phyloP scores from a whole-genome alignment of 2,329 filamentous ascomycete species.

The Xylariaceae sp. region DNA sequence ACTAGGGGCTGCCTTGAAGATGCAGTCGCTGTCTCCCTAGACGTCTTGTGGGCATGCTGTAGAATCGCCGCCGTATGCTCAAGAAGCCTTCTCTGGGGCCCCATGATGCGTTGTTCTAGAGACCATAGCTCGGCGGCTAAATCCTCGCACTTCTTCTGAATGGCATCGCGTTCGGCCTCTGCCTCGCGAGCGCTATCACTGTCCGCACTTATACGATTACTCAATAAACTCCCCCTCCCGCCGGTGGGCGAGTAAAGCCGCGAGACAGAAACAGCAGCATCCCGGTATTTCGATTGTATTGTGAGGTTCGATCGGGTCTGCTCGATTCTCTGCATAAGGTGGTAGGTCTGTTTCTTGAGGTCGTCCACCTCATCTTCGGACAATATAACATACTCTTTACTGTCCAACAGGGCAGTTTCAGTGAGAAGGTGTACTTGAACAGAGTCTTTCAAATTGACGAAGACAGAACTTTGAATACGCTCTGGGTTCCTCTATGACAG shows the following conservation, averaged over 20 bases:
- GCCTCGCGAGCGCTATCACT: conserved; percentile 52
- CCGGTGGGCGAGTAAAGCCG: conserved; percentile 65
- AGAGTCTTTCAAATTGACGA: conserved; percentile 60
- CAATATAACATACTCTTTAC: conserved; percentile 75
- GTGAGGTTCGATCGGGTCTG: conserved; percentile 75
- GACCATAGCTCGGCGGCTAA: conserved; percentile 73
- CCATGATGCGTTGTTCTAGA: conserved; percentile 70
- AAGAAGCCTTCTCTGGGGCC: conserved; percentile 68
- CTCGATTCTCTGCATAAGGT: conserved; percentile 70
- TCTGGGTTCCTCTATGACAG: conserved; percentile 43
- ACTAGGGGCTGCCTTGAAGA: conserved; percentile 38
- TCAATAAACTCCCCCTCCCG: conserved; percentile 41
- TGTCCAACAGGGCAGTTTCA: conserved; percentile 88
- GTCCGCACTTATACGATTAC: conserved; percentile 45
- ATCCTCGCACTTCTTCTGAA: conserved; percentile 78
- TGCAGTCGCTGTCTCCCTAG: conserved; percentile 50
- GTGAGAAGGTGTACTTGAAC: conserved; percentile 88
- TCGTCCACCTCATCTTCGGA: conserved; percentile 88
- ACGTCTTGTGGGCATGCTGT: conserved; percentile 77
- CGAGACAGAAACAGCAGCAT: conserved; percentile 82
- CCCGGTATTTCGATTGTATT: conserved; percentile 88
- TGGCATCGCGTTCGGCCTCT: conserved; percentile 67
- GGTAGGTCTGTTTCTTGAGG: conserved; percentile 78
- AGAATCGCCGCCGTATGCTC: conserved; percentile 90
- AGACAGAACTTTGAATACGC: conserved; percentile 49